These are phyloP conservation scores for Petunia hybrid DNA, from an alignment of 305 asterid genomes.

Conservation along the genomic window DNA sequence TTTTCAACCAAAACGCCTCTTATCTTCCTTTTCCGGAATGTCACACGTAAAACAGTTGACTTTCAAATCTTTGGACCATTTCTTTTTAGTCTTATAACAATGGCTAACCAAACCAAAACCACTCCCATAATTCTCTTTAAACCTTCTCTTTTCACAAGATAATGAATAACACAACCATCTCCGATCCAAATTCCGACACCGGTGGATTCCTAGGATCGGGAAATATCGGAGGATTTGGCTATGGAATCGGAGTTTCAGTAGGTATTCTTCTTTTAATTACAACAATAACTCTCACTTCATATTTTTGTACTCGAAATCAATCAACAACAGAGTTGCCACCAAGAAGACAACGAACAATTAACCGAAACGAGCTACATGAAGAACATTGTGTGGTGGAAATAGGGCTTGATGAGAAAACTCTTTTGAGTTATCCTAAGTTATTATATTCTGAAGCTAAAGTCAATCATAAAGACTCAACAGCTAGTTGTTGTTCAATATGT, in stretches of 20 bases:
- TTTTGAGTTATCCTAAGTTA: conserved; percentile 69
- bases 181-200: conserved; percentile 30
- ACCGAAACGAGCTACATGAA: neutral
- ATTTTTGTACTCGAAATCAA: conserved; percentile 73
- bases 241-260: conserved; percentile 82
- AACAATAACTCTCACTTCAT: conserved; percentile 83
- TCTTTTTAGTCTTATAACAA: conserved; percentile 27
- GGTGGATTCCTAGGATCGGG: conserved; percentile 67
- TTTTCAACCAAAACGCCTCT: neutral
- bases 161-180: conserved; percentile 57
- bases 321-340: conserved; percentile 27
- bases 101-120: conserved; percentile 46
- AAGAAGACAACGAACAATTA: neutral
- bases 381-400: conserved; percentile 43
- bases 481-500: conserved; percentile 77
- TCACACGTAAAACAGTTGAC: conserved; percentile 34
- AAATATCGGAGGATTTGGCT: conserved; percentile 78
- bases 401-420: conserved; percentile 82
- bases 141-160: conserved; percentile 13
- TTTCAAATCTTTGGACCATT: conserved; percentile 40
- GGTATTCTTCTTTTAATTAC: conserved; percentile 90
- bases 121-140: conserved; percentile 28
- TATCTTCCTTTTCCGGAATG: conserved; percentile 18
- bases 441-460: conserved; percentile 64
- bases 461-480: conserved; percentile 55